Conservation (phyloP, 2,329 filamentous ascomycete species). For the Periconia digitata region DNA sequence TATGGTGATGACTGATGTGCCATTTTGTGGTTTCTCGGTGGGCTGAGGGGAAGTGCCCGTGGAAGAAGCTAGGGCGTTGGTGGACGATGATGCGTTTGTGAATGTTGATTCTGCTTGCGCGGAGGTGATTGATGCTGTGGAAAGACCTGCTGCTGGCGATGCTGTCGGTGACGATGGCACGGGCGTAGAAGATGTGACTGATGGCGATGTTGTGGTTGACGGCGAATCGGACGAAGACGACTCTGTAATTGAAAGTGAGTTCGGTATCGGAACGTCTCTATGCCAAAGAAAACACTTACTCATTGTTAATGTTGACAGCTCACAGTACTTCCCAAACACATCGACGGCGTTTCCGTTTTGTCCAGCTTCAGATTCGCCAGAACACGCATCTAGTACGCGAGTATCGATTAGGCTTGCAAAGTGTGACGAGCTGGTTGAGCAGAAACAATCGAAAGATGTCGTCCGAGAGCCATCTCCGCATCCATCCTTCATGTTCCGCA, state of each 20-base stretch:
- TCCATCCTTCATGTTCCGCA: conserved; percentile 18
- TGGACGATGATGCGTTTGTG: neutral
- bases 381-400: conserved; percentile 12
- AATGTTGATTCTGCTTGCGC: neutral
- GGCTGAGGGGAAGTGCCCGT: no score
- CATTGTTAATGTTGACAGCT: conserved; percentile 1
- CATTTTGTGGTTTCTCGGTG: neutral
- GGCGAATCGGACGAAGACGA: no score
- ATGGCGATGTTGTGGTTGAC: neutral
- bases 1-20: conserved; percentile 6
- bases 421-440: conserved; percentile 13
- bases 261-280: no score
- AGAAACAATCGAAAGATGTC: conserved; percentile 23
- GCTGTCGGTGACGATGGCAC: neutral
- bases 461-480: conserved; percentile 17
- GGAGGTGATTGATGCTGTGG: neutral
- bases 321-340: conserved; percentile 16
- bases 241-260: neutral
- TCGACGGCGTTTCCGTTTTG: conserved; percentile 12
- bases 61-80: neutral
- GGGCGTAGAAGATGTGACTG: neutral
- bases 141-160: neutral
- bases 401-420: conserved; percentile 14
- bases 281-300: neutral
- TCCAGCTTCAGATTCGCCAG: neutral